phyloP scores from a whole-genome alignment of 164 flowering plant genomes.

The Macadamia integrifolia region DNA sequence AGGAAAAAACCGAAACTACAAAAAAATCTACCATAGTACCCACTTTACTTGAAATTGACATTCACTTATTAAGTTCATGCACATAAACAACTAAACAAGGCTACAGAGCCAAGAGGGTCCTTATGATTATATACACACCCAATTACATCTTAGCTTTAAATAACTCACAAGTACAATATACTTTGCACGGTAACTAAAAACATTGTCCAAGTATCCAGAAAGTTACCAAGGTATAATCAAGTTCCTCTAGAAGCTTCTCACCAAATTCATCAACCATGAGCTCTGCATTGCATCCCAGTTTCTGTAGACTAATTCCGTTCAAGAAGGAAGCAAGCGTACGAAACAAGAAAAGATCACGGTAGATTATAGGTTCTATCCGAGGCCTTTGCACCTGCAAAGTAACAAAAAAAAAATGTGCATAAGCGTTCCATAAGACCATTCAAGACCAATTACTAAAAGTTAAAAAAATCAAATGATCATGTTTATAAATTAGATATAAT shows the following conservation, averaged over 20 bases:
- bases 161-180: not conserved
- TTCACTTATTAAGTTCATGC: not conserved
- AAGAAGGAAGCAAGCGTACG: constrained; percentile 93
- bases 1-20: not conserved
- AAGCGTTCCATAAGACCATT: constrained; percentile 1
- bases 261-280: constrained; percentile 99
- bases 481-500: not conserved
- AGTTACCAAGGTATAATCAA: constrained; percentile 91
- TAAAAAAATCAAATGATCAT: not conserved
- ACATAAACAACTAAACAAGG: not conserved
- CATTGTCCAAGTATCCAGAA: not conserved
- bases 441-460: too few species aligned
- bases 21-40: too few species aligned
- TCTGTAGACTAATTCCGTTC: constrained; percentile 92
- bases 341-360: constrained; percentile 91
- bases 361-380: constrained; percentile 87
- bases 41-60: not conserved
- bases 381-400: constrained; percentile 86
- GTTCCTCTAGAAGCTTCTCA: constrained; percentile 98
- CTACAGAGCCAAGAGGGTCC: not conserved
- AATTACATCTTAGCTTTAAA: not conserved
- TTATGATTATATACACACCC: not conserved
- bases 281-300: constrained; percentile 97
- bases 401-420: not conserved
- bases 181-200: too few species aligned